Evolutionary conservation across 805 yeast genomes (phyloP), one percentile per base, ranked within the genome.

Genomic region (Candida namnaoensis): DNA sequence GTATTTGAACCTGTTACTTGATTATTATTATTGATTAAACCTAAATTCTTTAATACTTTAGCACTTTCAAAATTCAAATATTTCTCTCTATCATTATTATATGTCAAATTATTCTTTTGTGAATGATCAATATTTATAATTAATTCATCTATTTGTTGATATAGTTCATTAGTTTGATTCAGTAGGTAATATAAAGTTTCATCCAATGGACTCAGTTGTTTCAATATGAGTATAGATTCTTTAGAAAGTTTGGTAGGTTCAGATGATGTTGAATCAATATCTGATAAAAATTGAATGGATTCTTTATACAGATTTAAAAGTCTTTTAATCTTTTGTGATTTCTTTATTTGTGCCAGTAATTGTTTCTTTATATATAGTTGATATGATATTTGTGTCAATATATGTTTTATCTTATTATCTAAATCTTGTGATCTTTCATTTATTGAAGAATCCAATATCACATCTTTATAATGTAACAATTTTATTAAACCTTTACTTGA

Each of bases 401-500:
- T 38, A 13, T 51, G 45, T 26, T 54, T 48, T 5, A 72, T 61
- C 38, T 55, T 47, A 2, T 50, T 42, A 46, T 69, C 72, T 6
- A 62, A 37, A 12, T 50, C 56, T 5, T 46, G 47, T 3, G 50
- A 45, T 32, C 40, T 39, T 1, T 38, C 37, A n/a, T 53, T 50
- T 1, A 55, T 44, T 8, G 44, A 47, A 27, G 47, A 45, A 19
- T 44, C 46, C 6, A 54, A 41, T 7, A 14, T 62, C n/a, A 83
- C 51, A 2, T 70, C 76, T 40, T 74, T 70, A 44, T 90, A 93
- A 54, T 87, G 93, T 39, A 70, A 71, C 38, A 88, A 63, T 38
- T 82, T 60, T 42, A 90, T 63, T 68, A 76, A 78, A 6, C 95
- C 95, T 11, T 65, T 74, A 4, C 71, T 71, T 1, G 82, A 68